Evolutionary conservation across 2,329 filamentous ascomycete species (phyloP).

Genomic region (Cordyceps sp.): DNA sequence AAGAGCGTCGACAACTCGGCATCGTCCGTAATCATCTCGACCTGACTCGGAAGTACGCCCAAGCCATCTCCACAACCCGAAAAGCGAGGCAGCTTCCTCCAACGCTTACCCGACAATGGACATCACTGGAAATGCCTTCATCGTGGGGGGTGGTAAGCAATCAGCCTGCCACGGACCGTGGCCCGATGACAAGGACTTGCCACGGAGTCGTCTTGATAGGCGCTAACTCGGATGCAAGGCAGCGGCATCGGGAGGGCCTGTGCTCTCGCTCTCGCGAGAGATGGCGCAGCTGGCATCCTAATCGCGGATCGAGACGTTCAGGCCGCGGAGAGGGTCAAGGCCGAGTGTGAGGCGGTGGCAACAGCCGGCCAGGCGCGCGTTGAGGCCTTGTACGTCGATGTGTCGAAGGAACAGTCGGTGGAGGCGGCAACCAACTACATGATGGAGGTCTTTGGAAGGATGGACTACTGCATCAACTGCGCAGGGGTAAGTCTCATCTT

Average conservation of each 20-base stretch:
- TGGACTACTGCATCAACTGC: slow-evolving; percentile 7
- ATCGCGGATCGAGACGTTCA: slow-evolving; percentile 4
- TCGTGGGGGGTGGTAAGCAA: background rate
- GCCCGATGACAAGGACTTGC: too few relatives aligned
- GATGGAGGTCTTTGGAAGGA: slow-evolving; percentile 3
- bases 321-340: slow-evolving; percentile 1
- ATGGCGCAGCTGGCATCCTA: slow-evolving; percentile 4
- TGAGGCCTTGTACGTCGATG: slow-evolving; percentile 2
- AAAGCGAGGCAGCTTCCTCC: too few relatives aligned
- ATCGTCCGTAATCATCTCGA: too few relatives aligned
- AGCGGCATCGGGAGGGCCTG: slow-evolving; percentile 4
- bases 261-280: slow-evolving; percentile 4
- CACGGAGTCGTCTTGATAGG: too few relatives aligned
- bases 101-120: too few relatives aligned
- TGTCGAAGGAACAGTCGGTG: slow-evolving; percentile 4
- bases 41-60: too few relatives aligned
- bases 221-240: background rate
- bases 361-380: slow-evolving; percentile 2
- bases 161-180: background rate
- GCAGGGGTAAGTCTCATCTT: slow-evolving; percentile 3
- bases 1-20: too few relatives aligned
- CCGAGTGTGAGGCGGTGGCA: slow-evolving; percentile 3
- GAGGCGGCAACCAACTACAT: slow-evolving; percentile 1
- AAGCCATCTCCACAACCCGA: too few relatives aligned
- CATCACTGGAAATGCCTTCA: background rate